phyloP scores from a whole-genome alignment of 192 early-diverging fungal genomes.

The Backusella mclennaniae region DNA sequence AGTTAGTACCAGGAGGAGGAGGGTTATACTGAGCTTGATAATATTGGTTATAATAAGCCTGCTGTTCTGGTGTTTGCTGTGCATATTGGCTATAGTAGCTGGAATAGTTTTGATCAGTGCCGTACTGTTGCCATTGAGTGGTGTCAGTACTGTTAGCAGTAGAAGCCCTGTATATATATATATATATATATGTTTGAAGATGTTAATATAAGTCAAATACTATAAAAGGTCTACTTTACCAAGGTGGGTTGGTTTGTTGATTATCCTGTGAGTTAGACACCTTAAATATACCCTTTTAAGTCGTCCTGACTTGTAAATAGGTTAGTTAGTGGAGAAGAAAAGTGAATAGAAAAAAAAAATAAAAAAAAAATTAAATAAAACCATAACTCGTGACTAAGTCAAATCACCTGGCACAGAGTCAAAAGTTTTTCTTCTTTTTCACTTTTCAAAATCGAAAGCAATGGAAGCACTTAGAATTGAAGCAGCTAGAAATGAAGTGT shows the following conservation, averaged over 20 bases:
- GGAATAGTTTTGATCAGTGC: background rate
- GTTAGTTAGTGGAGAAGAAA: background rate
- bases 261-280: conserved; percentile 16
- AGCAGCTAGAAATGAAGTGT: background rate
- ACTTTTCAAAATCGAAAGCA: background rate
- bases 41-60: conserved; percentile 18
- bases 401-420: background rate
- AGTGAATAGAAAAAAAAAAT: conserved; percentile 9
- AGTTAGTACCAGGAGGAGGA: conserved; percentile 10
- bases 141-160: background rate
- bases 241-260: background rate
- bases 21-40: conserved; percentile 12
- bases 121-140: conserved; percentile 7
- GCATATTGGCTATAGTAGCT: background rate
- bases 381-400: background rate
- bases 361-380: background rate
- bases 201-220: background rate
- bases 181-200: background rate
- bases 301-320: background rate
- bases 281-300: background rate
- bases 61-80: conserved; percentile 10
- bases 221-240: background rate
- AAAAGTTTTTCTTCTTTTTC: no score
- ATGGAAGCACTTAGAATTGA: background rate
- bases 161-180: background rate